Base-by-base conservation (phyloP, 345 rosid genomes). In the Lepidium aucheri region DNA sequence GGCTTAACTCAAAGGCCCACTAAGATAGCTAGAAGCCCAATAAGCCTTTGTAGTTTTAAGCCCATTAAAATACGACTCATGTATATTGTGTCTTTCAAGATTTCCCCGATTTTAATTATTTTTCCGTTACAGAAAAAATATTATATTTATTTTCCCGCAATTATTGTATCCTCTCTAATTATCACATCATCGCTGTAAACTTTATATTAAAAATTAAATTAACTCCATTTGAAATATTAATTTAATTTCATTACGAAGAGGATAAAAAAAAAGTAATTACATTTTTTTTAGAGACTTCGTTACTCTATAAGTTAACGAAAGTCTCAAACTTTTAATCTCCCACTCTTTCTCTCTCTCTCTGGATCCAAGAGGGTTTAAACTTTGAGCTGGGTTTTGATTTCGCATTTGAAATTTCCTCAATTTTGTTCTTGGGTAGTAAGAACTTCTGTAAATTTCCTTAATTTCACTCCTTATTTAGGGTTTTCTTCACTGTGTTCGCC, bases 151-250 rank as follows among this genome's bases (percentile, higher is more conserved):
- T 14, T 20, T 11, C 20, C 50, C 38, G 58, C 59, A 66, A 44
- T 67, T 14, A 67, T 44, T 6, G 49, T 56, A 46, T 5, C 13
- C 16, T 33, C 34, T 8, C 24, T 44, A 43, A 45, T 55, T 34
- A 67, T 35, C 56, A 44, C 47, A 67, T 34, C 63, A 35, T 26
- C 71, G 63, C 63, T 67, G 63, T 67, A 67, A 53, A 2, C 50
- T 24, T 8, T 9, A 34, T 1, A 7, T 15, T 14, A 53, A 8
- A 34, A 1, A 11, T n/a, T n/a, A 12, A 41, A 18, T 16, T 30
- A 65, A 39, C 12, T 26, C 60, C 10, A 52, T 11, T 15, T 10
- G 18, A 4, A 34, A 6, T 34, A 41, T 24, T 22, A 22, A 24
- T n/a, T n/a, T n/a, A n/a, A n/a, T n/a, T n/a, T n/a, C 24, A 9